Percentiles rank a stretch among this genome's conserved stretches.
Conservation (phyloP, 2,329 filamentous ascomycete genomes). For the Neurospora crassa region DNA sequence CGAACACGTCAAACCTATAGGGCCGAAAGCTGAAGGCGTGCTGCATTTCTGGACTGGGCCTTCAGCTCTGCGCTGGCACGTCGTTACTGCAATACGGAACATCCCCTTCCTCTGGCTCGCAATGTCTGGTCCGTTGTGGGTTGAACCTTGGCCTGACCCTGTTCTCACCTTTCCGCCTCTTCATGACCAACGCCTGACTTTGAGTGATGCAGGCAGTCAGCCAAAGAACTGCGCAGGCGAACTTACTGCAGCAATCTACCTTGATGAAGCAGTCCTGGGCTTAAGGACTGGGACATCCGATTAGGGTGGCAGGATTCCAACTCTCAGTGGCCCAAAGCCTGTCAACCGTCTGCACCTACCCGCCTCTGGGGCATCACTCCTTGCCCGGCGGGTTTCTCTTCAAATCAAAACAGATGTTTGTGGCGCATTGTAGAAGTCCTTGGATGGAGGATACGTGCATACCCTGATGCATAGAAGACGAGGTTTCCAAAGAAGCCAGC, state of each 20-base stretch:
- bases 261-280: constrained; percentile 1
- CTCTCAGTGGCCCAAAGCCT: constrained; percentile 24
- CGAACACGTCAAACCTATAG: constrained; percentile 21
- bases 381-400: constrained; percentile 27
- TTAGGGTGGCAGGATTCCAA: constrained; percentile 24
- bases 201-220: constrained; percentile 11
- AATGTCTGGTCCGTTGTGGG: constrained; percentile 1
- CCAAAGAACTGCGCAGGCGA: constrained; percentile 13
- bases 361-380: constrained; percentile 26
- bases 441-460: constrained; percentile 40
- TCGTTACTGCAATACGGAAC: constrained; percentile 2
- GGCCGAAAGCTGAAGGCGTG: constrained; percentile 19
- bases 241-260: constrained; percentile 1
- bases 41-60: constrained; percentile 4
- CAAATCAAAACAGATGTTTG: constrained; percentile 34
- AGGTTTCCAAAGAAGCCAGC: constrained; percentile 20
- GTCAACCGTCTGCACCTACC: constrained; percentile 29
- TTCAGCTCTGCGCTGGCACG: constrained; percentile 8
- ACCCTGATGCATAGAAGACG: constrained; percentile 31
- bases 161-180: neutral
- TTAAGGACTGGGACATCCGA: constrained; percentile 17
- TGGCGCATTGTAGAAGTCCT: constrained; percentile 37
- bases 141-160: constrained; percentile 1
- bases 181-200: neutral
- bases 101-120: constrained; percentile 6